Conservation (phyloP, 1,284 basidiomycete species). For the Apiotrichum porosum region DNA sequence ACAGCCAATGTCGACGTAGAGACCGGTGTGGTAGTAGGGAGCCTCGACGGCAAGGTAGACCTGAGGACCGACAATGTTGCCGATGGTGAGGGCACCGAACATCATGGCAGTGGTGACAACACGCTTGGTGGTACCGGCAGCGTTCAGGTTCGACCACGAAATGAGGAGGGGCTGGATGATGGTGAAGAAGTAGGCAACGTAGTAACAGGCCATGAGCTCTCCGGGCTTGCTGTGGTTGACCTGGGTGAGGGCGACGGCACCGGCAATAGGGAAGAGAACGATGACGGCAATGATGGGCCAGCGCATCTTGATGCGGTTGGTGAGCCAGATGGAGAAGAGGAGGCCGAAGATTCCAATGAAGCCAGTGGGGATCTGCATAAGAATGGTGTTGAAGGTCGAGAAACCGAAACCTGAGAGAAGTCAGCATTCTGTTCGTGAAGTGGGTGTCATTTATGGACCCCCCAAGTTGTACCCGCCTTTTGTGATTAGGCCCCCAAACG, state of each 20-base stretch:
- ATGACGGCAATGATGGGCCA: conserved; percentile 53
- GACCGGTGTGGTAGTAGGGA: conserved; percentile 36
- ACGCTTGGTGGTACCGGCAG: conserved; percentile 43
- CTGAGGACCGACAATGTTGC: conserved; percentile 36
- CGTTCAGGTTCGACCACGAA: conserved; percentile 42
- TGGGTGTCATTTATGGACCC: no score
- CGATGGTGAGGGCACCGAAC: conserved; percentile 29
- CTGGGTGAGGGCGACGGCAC: conserved; percentile 34
- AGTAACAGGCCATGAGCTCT: conserved; percentile 38
- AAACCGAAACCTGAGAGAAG: conserved; percentile 33
- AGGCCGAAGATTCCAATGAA: conserved; percentile 53
- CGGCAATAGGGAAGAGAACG: conserved; percentile 37
- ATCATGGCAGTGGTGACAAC: conserved; percentile 36
- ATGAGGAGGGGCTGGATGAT: conserved; percentile 37
- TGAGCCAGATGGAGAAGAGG: conserved; percentile 49
- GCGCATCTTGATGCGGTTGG: conserved; percentile 53
- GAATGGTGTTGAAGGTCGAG: conserved; percentile 44
- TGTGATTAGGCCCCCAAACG: conserved; percentile 44
- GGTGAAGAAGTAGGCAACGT: conserved; percentile 36
- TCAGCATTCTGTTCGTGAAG: background rate
- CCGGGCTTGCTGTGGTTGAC: conserved; percentile 24
- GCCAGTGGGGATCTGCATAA: conserved; percentile 52
- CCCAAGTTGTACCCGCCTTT: conserved; percentile 21
- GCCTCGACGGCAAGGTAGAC: conserved; percentile 36
- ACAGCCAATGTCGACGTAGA: conserved; percentile 41